These are phyloP conservation scores for Roridomyces roridus DNA, from an alignment of 768 basidiomycete genomes.

Conservation along the genomic window DNA sequence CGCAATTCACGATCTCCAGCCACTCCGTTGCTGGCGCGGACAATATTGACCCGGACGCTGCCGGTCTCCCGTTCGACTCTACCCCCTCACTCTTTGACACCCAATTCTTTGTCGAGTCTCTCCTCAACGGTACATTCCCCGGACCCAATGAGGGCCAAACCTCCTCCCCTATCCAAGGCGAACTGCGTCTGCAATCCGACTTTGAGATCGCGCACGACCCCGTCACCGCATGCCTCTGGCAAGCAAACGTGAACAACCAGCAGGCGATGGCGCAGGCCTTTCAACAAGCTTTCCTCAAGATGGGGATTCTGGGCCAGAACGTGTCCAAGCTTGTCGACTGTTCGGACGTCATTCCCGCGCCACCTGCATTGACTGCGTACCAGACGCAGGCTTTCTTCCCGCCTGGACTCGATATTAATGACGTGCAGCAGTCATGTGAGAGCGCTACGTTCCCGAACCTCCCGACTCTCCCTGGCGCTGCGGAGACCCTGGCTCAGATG, in stretches of 20 bases:
- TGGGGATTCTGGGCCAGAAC: slow-evolving; percentile 36
- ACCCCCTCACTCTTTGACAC: slow-evolving; percentile 38
- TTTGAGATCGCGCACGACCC: slow-evolving; percentile 31
- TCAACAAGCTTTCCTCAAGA: slow-evolving; percentile 39
- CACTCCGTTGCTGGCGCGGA: background rate
- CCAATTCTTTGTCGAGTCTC: slow-evolving; percentile 38
- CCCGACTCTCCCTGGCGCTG: too few species aligned
- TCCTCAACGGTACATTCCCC: slow-evolving; percentile 34
- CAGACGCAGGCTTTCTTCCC: too few species aligned
- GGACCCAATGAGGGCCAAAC: slow-evolving; percentile 30
- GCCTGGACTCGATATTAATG: too few species aligned
- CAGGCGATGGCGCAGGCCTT: slow-evolving; percentile 31
- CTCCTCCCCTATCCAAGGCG: slow-evolving; percentile 30
- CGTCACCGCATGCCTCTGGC: slow-evolving; percentile 47
- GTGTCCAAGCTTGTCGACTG: slow-evolving; percentile 31
- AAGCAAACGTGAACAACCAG: slow-evolving; percentile 40
- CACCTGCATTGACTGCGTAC: too few species aligned
- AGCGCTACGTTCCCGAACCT: too few species aligned
- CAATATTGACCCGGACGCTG: slow-evolving; percentile 4
- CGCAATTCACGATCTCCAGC: background rate
- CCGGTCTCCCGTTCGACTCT: slow-evolving; percentile 37
- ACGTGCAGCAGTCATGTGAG: too few species aligned
- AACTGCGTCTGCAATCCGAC: slow-evolving; percentile 39
- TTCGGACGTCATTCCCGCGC: slow-evolving; percentile 18
- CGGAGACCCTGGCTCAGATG: too few species aligned